Base-by-base conservation (phyloP, 257 asterid genomes). In the Fraxinus pennsylvanica region DNA sequence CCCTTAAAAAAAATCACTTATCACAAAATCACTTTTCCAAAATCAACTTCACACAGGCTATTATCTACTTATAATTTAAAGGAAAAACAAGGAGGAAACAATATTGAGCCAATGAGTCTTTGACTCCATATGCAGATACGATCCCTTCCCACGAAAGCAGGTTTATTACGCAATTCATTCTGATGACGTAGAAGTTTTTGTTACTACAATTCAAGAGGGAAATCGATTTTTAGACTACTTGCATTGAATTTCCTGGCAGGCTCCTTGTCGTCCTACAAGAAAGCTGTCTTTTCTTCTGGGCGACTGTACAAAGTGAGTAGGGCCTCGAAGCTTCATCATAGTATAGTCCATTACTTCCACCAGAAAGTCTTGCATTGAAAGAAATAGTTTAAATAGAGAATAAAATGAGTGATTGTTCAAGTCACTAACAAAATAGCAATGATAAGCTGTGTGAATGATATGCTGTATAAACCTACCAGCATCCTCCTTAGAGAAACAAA, bases 301-400 rank as follows among this genome's bases (percentile, higher is more conserved):
- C 22, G 9, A 39, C 45, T 39, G 45, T 39, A 39, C 45, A 39
- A 39, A 39, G 45, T 39, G 45, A 39, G 45, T 39, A 52, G 8
- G 3, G 63, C 30, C 85, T 85, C 88, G 85, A 79, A 86, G 41
- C 84, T 82, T 89, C 17, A 76, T 27, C 76, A 89, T 79, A 30
- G 88, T 85, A 75, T 74, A 71, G 79, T 89, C 93, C 91, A 89
- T 89, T 6, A 71, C 85, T 66, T 89, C 91, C 85, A 84, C 93
- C 57, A 86, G 76, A 79, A 84, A 88, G 75, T 86, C 92, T 88
- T 89, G 12, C 29, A 78, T 33, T 36, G 36, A 73, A 43, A 66
- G 50, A 19, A 35, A 35, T 71, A 10, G 15, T 30, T 17, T 3
- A 61, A 4, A 57, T 27, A 39, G 52, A 57, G 50, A 38, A 17